These are phyloP conservation scores for Cetraspora pellucida DNA, from an alignment of 192 early-diverging fungal species.

Conservation along the genomic window DNA sequence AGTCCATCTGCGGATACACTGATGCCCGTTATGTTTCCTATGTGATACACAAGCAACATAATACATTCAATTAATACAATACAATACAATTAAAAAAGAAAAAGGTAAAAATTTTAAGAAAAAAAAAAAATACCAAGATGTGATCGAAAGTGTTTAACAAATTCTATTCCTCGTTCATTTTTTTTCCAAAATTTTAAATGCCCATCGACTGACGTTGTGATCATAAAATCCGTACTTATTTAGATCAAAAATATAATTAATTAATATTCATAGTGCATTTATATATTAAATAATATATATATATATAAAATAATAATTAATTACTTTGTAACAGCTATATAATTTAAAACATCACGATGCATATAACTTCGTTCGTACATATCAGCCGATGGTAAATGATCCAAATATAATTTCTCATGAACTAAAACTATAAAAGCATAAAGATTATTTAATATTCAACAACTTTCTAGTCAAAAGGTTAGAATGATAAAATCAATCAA, in stretches of 20 bases:
- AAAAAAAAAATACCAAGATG: constrained; percentile 78
- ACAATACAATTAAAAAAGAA: not conserved
- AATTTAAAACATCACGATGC: constrained; percentile 90
- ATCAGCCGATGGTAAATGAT: constrained; percentile 80
- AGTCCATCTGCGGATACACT: constrained; percentile 73
- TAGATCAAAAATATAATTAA: not conserved
- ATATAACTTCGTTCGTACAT: constrained; percentile 96
- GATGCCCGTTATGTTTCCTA: constrained; percentile 57
- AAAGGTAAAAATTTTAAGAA: not conserved
- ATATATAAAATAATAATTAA: not conserved
- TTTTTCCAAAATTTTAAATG: constrained; percentile 99
- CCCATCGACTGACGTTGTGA: constrained; percentile 94
- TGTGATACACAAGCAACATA: not conserved
- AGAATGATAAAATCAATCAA: not conserved
- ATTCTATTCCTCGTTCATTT: constrained; percentile 88
- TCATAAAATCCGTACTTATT: constrained; percentile 82
- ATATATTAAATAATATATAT: not conserved
- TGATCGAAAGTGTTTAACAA: constrained; percentile 96
- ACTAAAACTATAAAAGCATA: constrained; percentile 42
- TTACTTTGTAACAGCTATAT: constrained; percentile 73
- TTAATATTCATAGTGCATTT: not conserved
- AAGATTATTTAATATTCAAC: not conserved
- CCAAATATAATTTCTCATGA: constrained; percentile 78
- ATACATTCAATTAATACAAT: not conserved
- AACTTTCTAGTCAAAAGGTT: not conserved